Evolutionary conservation across 2,329 filamentous ascomycete genomes (phyloP), one percentile per base, ranked within the genome.

Genomic region (Trichoderma citrinoviride): DNA sequence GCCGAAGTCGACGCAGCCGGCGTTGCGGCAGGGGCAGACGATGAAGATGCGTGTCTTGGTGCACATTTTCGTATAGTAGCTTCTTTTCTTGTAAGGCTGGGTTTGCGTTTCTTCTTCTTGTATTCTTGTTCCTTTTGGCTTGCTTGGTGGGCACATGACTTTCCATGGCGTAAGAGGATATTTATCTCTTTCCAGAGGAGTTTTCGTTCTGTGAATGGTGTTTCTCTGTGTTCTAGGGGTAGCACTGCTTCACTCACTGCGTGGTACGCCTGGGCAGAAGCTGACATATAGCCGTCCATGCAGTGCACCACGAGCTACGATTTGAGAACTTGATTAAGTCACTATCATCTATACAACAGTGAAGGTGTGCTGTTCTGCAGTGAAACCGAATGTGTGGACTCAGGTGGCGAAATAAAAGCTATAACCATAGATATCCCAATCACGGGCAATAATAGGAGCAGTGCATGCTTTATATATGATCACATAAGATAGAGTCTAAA

Each of bases 1-100:
- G 0, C 47, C 65, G 27, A 50, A 68, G 56, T 66, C 69, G 7
- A 71, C 68, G 19, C 71, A 72, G 10, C 61, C 41, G n/a, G 49
- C 27, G n/a, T 67, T 70, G 47, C 55, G 69, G 68, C 71, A 72
- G 41, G 70, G 70, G 43, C 71, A 72, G 50, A 73, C 49, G 8
- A 70, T 66, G 21, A 66, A 71, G 0, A 68, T 67, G 56, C 71
- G 69, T 12, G 71, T 67, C 12, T 69, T 70, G 76, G 69, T 70
- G 25, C 71, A 72, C 71, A 72, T 72, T 62, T n/a, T n/a, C n/a
- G n/a, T n/a, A 14, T 66, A 19, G 23, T 5, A 25, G 27, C 17
- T 12, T 2, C 15, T n/a, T 25, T n/a, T 10, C 5, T 27, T 21
- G 1, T n/a, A n/a, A 46, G 29, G 23, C 2, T 3, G 33, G 46